These are phyloP conservation scores for Neopestalotiopsis sp. DNA, from an alignment of 2,329 filamentous ascomycete species.

Conservation along the genomic window DNA sequence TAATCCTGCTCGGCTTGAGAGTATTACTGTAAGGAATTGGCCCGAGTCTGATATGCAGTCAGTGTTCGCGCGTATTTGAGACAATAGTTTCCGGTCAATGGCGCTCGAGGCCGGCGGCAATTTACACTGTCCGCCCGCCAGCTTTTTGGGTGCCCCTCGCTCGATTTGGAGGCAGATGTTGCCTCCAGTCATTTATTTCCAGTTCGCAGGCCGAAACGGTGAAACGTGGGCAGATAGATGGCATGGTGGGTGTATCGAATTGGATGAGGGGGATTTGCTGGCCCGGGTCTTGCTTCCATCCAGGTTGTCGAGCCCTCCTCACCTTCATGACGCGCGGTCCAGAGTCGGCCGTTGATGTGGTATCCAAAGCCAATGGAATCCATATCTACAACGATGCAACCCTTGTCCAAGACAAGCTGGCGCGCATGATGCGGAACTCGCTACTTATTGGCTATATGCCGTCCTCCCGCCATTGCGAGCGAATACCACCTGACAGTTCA, in stretches of 20 bases:
- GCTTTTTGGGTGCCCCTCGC: neutral
- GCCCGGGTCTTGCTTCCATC: constrained; percentile 13
- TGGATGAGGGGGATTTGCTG: constrained; percentile 19
- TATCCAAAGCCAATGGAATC: constrained; percentile 17
- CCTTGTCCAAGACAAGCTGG: constrained; percentile 16
- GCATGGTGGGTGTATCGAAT: constrained; percentile 26
- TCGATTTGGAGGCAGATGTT: constrained; percentile 4
- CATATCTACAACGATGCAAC: constrained; percentile 5
- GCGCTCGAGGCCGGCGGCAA: constrained; percentile 1
- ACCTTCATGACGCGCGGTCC: constrained; percentile 15
- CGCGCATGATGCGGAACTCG: constrained; percentile 14
- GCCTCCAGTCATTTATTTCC: constrained; percentile 19
- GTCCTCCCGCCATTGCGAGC: constrained; percentile 5
- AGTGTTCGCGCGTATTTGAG: neutral
- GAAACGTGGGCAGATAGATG: constrained; percentile 34
- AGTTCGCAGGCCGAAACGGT: constrained; percentile 32
- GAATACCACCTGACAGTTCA: constrained; percentile 17
- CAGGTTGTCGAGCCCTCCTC: neutral
- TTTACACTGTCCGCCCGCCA: constrained; percentile 8
- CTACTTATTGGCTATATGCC: constrained; percentile 12
- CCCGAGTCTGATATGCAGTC: neutral
- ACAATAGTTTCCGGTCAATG: constrained; percentile 3
- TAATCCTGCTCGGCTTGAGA: neutral
- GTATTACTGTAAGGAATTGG: neutral
- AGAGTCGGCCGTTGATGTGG: constrained; percentile 9